A percentile compares a stretch with the other conserved stretches of the same genome.
Conservation (phyloP, 2,329 filamentous ascomycete genomes). For the Sphaceloma murrayae region DNA sequence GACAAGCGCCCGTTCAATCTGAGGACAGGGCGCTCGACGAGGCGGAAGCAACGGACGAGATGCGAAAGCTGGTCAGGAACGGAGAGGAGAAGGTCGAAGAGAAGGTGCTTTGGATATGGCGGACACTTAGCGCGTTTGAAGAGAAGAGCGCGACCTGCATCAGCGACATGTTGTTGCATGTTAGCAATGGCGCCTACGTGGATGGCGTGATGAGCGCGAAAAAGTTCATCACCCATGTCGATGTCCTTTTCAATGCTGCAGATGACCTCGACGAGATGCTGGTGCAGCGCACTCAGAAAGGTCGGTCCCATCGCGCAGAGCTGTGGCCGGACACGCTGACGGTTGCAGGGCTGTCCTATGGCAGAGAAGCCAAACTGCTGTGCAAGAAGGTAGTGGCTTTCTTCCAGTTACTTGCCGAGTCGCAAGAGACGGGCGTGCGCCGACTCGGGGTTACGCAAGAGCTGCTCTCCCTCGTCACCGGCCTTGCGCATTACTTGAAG, state of each 20-base stretch:
- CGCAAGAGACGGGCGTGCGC: conserved; percentile 78
- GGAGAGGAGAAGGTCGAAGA: conserved; percentile 94
- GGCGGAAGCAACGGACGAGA: conserved; percentile 53
- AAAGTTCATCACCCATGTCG: conserved; percentile 92
- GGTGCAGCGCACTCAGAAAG: conserved; percentile 60
- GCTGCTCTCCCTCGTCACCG: conserved; percentile 91
- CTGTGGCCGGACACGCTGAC: conserved; percentile 13
- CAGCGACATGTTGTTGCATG: conserved; percentile 96
- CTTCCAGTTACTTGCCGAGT: conserved; percentile 89
- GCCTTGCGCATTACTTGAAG: conserved; percentile 93
- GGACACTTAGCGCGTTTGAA: conserved; percentile 90
- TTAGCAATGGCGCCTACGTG: conserved; percentile 93
- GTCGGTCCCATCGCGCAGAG: conserved; percentile 39
- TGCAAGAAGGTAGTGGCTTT: conserved; percentile 99
- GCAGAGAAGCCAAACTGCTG: conserved; percentile 92
- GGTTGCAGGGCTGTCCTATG: conserved; percentile 61
- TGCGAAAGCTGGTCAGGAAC: conserved; percentile 65
- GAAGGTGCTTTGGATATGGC: conserved; percentile 98
- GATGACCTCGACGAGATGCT: conserved; percentile 75
- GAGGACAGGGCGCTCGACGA: conserved; percentile 29
- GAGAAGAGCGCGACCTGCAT: conserved; percentile 97
- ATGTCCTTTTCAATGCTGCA: conserved; percentile 80
- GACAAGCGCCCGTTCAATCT: conserved; percentile 23
- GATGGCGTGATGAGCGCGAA: conserved; percentile 92
- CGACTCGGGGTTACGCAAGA: conserved; percentile 96